Percentiles rank a stretch among this genome's conserved stretches.
Evolutionary conservation across 106 monocot species (phyloP).

Genomic region (Agapanthus africanus): DNA sequence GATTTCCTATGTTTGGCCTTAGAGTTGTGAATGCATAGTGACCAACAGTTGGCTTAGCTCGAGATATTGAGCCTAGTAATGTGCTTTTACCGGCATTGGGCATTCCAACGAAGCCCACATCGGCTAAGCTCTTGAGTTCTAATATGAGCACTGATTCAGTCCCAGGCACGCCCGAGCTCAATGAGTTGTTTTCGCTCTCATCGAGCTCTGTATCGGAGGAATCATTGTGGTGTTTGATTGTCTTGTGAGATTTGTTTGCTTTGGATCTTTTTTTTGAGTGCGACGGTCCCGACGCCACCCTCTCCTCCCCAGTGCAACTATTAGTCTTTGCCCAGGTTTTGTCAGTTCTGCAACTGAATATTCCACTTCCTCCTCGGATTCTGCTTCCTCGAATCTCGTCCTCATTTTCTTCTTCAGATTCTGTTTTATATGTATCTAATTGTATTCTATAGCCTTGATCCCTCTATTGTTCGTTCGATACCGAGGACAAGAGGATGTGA

Average conservation of each 20-base stretch:
- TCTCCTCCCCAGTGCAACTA: slow-evolving; percentile 77
- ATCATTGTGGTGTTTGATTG: slow-evolving; percentile 8
- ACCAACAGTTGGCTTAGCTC: slow-evolving; percentile 76
- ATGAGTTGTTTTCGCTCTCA: slow-evolving; percentile 26
- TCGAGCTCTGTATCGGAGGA: neutral
- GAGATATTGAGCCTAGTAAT: slow-evolving; percentile 67
- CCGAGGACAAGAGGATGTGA: neutral
- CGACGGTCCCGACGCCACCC: slow-evolving; percentile 81
- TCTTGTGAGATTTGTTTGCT: slow-evolving; percentile 13
- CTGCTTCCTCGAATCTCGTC: too few relatives aligned
- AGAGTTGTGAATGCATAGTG: slow-evolving; percentile 93
- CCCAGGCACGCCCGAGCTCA: slow-evolving; percentile 47
- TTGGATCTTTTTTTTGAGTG: slow-evolving; percentile 12
- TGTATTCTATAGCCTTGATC: neutral
- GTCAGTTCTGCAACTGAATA: slow-evolving; percentile 74
- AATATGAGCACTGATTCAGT: slow-evolving; percentile 68
- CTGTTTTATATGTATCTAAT: slow-evolving; percentile 5
- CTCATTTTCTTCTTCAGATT: slow-evolving; percentile 13
- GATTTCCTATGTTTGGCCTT: slow-evolving; percentile 83
- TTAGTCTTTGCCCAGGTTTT: slow-evolving; percentile 49
- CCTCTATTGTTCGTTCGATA: neutral
- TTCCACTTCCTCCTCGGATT: slow-evolving; percentile 37
- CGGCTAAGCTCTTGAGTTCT: slow-evolving; percentile 94
- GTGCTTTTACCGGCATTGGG: slow-evolving; percentile 98
- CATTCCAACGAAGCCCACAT: slow-evolving; percentile 91